Evolutionary conservation across 352 stramenopile species (phyloP).

Genomic region (Phytopythium oedochilum): DNA sequence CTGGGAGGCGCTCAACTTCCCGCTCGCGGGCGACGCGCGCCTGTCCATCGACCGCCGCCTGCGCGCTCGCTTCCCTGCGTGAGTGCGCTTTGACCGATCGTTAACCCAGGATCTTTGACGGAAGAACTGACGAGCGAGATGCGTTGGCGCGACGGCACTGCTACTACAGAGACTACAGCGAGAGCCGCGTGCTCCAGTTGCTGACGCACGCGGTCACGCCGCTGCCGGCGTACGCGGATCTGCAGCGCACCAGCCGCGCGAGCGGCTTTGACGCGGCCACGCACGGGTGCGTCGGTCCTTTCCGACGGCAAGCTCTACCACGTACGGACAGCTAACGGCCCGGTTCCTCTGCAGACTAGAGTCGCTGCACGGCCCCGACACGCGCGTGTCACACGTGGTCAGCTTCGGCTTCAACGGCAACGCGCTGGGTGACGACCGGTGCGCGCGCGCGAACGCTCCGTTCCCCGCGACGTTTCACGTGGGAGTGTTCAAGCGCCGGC

Average conservation of each 20-base stretch:
- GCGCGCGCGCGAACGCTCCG: conserved; percentile 67
- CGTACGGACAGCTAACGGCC: too few species aligned
- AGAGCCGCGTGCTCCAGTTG: conserved; percentile 70
- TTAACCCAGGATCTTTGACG: not conserved
- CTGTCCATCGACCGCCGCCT: conserved; percentile 30
- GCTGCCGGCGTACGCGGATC: conserved; percentile 59
- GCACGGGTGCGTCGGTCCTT: conserved; percentile 30
- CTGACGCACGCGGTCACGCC: conserved; percentile 57
- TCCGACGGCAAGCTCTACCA: too few species aligned
- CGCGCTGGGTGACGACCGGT: conserved; percentile 59
- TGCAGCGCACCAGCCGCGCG: conserved; percentile 37
- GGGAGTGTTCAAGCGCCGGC: conserved; percentile 33
- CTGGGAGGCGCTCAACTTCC: conserved; percentile 64
- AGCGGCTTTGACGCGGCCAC: conserved; percentile 26
- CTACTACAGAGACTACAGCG: conserved; percentile 24
- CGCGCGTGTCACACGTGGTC: conserved; percentile 24
- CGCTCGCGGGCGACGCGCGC: conserved; percentile 12
- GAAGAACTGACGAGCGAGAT: too few species aligned
- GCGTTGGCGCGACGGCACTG: too few species aligned
- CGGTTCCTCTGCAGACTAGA: conserved; percentile 11
- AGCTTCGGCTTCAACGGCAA: conserved; percentile 47
- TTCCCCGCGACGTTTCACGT: conserved; percentile 56
- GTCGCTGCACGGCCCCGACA: conserved; percentile 18
- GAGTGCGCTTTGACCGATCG: not conserved
- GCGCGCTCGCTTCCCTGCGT: conserved; percentile 27